phyloP scores from a whole-genome alignment of 129 eudicot genomes.

The Pittosporum tobira region DNA sequence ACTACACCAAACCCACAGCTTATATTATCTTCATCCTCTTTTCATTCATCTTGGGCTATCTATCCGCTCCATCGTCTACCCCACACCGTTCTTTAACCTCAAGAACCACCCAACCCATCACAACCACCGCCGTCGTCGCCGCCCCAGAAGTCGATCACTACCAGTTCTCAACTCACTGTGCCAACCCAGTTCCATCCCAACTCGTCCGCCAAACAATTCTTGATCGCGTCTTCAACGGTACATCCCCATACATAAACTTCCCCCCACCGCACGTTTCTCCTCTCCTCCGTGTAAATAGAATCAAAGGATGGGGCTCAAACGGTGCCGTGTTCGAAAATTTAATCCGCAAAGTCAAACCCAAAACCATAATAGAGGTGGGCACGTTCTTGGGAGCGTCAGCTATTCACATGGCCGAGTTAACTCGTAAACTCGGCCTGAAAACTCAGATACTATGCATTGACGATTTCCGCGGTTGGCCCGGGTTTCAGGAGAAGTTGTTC shows the following conservation, averaged over 20 bases:
- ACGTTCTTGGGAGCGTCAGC: slow-evolving; percentile 88
- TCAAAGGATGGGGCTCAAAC: slow-evolving; percentile 71
- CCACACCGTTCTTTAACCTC: slow-evolving; percentile 3
- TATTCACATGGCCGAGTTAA: slow-evolving; percentile 56
- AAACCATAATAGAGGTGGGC: slow-evolving; percentile 60
- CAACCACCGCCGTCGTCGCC: slow-evolving; percentile 11
- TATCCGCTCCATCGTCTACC: slow-evolving; percentile 27
- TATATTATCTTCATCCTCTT: slow-evolving; percentile 33
- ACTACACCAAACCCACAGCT: slow-evolving; percentile 23
- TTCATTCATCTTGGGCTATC: slow-evolving; percentile 39
- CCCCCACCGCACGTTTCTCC: slow-evolving; percentile 48
- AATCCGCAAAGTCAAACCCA: slow-evolving; percentile 40
- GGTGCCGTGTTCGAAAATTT: slow-evolving; percentile 65
- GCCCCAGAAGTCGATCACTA: slow-evolving; percentile 28
- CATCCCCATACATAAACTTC: slow-evolving; percentile 55
- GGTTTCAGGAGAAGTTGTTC: slow-evolving; percentile 25
- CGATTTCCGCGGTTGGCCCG: slow-evolving; percentile 90
- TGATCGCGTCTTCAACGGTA: slow-evolving; percentile 44
- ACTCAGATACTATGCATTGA: slow-evolving; percentile 70
- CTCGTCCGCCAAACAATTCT: slow-evolving; percentile 36
- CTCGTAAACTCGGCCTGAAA: slow-evolving; percentile 39
- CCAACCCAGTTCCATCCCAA: slow-evolving; percentile 23
- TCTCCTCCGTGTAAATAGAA: slow-evolving; percentile 30
- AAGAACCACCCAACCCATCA: background rate
- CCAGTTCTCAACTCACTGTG: slow-evolving; percentile 33